phyloP scores from a whole-genome alignment of 2,329 filamentous ascomycete species.

The Aureobasidium sp. region DNA sequence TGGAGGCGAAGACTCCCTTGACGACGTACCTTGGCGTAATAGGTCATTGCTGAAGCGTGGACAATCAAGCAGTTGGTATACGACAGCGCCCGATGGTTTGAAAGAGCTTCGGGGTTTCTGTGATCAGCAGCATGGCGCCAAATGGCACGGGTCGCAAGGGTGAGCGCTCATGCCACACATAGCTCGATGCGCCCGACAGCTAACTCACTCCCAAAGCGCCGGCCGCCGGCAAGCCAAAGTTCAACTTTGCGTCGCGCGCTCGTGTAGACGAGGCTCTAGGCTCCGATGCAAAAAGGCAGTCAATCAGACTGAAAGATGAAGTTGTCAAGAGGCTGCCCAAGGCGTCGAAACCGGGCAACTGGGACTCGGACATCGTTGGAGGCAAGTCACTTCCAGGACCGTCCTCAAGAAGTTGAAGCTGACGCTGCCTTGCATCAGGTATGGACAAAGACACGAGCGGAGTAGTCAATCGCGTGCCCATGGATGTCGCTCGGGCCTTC shows the following conservation, averaged over 20 bases:
- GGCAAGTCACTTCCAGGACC: slow-evolving; percentile 15
- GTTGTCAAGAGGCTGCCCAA: slow-evolving; percentile 25
- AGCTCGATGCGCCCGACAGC: neutral
- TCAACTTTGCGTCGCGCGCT: slow-evolving; percentile 15
- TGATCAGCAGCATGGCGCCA: slow-evolving; percentile 16
- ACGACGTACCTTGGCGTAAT: slow-evolving; percentile 9
- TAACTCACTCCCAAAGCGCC: slow-evolving; percentile 11
- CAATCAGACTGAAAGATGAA: slow-evolving; percentile 22
- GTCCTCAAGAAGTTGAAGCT: neutral
- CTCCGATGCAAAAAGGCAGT: neutral
- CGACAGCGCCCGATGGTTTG: slow-evolving; percentile 10
- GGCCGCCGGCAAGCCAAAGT: slow-evolving; percentile 10
- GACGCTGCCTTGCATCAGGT: neutral
- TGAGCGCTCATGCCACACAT: neutral
- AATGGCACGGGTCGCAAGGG: slow-evolving; percentile 19
- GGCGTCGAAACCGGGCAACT: slow-evolving; percentile 28
- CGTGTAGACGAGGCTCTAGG: slow-evolving; percentile 10
- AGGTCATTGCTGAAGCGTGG: neutral
- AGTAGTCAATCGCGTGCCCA: slow-evolving; percentile 57
- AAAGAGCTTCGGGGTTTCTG: neutral
- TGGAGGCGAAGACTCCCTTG: slow-evolving; percentile 1
- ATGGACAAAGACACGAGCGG: slow-evolving; percentile 15
- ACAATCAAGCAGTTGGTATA: neutral
- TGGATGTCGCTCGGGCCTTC: slow-evolving; percentile 70
- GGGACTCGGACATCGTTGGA: slow-evolving; percentile 26